Base-by-base conservation (phyloP, 257 asterid species). In the Scutellaria minor region DNA sequence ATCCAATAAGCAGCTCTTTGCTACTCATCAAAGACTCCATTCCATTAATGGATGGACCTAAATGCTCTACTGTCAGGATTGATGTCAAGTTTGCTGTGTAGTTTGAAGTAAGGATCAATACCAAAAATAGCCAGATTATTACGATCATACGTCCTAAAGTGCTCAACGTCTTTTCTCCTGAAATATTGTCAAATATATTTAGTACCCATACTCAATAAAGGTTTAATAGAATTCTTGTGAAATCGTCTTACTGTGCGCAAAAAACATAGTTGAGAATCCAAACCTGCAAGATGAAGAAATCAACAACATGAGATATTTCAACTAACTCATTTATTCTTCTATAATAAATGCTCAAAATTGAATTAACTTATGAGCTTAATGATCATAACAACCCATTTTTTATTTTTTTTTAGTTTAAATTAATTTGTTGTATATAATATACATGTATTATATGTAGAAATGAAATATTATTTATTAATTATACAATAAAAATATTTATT, bases 71-170 rank as follows among this genome's bases (percentile, higher is more conserved):
- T 0, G 96, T 88, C 71, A 89, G 95, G 68, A 87, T 85, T 24
- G 97, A 85, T 41, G 95, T 89, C 87, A 92, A 71, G 82, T 90
- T 90, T 20, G 96, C 96, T 1, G 96, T 86, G 82, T 88, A 90
- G 85, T 96, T 90, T 54, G 93, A 88, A 14, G 79, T 85, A 46
- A 92, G 74, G 68, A 90, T 86, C 70, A 88, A 62, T 39, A 90
- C 95, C 74, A 92, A 92, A 58, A 92, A 92, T 14, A 92, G 87
- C 98, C 98, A 90, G 69, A 90, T 76, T 31, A 92, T 47, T 72
- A 92, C 86, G 64, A 92, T 92, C 77, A 90, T 64, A 20, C 96
- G 92, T 11, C 94, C 96, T 22, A 88, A 87, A 11, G 92, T 76
- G 83, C 91, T 89, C 70, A 82, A 73, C 6, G 89, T 84, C 22